Percentiles rank a stretch among this genome's conserved stretches.
Evolutionary conservation across 768 basidiomycete genomes (phyloP).

Genomic region (Rubroboletus pulcherrimus): DNA sequence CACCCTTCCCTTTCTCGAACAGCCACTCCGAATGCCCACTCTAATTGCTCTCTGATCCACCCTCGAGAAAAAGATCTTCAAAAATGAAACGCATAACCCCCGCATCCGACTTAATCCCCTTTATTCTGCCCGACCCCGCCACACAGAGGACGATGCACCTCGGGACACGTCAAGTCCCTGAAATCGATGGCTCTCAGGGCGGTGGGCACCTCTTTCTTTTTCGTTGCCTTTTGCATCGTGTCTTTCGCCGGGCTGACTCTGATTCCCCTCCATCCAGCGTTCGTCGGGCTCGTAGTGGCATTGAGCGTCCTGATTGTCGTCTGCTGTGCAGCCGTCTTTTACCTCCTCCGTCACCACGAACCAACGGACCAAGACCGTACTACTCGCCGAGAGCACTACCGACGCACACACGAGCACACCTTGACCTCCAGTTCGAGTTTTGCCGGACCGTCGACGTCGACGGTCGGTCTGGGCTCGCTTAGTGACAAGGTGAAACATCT

Average conservation of each 20-base stretch:
- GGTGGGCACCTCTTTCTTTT: slow-evolving; percentile 32
- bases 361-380: slow-evolving; percentile 40
- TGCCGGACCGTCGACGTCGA: slow-evolving; percentile 1
- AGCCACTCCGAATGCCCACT: not conserved
- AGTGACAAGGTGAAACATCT: slow-evolving; percentile 25
- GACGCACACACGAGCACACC: slow-evolving; percentile 24
- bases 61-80: not conserved
- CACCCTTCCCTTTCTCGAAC: not conserved
- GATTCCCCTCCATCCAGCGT: slow-evolving; percentile 33
- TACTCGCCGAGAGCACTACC: slow-evolving; percentile 31
- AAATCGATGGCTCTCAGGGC: slow-evolving; percentile 48
- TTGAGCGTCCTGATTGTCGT: slow-evolving; percentile 52
- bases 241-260: not conserved
- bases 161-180: slow-evolving; percentile 35
- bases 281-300: slow-evolving; percentile 57
- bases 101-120: not conserved
- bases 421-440: slow-evolving; percentile 11
- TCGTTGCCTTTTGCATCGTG: not conserved
- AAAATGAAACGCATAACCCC: not conserved
- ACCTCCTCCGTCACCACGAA: slow-evolving; percentile 51
- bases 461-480: slow-evolving; percentile 21
- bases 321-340: slow-evolving; percentile 50
- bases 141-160: slow-evolving; percentile 1
- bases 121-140: not conserved
- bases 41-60: not conserved